Percentiles rank a stretch among this genome's conserved stretches.
Conservation (phyloP, 176 grass and related monocot species). For the Themeda triandra region DNA sequence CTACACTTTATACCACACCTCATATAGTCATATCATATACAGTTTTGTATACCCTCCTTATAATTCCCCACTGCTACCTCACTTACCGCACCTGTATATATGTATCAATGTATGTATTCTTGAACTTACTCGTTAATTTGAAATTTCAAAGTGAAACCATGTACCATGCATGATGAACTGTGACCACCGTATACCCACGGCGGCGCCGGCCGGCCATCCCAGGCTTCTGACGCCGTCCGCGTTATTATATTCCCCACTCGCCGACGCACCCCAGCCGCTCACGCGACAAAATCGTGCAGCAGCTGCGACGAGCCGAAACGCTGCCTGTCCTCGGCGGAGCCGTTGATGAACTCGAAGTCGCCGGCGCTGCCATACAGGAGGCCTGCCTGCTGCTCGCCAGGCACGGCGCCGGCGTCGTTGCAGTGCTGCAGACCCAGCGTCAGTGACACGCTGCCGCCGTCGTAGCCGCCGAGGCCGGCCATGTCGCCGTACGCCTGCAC, state of each 20-base stretch:
- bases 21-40: slow-evolving; percentile 28
- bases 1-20: slow-evolving; percentile 44
- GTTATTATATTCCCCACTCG: slow-evolving; percentile 31
- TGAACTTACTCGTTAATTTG: slow-evolving; percentile 14
- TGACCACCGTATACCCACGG: slow-evolving; percentile 22
- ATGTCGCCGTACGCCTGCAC: slow-evolving; percentile 64
- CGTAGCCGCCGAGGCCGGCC: slow-evolving; percentile 37
- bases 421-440: slow-evolving; percentile 89
- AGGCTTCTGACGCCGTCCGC: slow-evolving; percentile 41
- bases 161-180: slow-evolving; percentile 19
- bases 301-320: slow-evolving; percentile 73
- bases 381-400: slow-evolving; percentile 37
- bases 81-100: slow-evolving; percentile 30
- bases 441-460: slow-evolving; percentile 62
- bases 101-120: slow-evolving; percentile 29
- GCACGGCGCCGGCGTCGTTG: slow-evolving; percentile 39
- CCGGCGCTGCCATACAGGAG: slow-evolving; percentile 42
- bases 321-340: slow-evolving; percentile 58
- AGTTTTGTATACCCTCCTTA: slow-evolving; percentile 22
- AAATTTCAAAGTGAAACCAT: slow-evolving; percentile 17
- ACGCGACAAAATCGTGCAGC: slow-evolving; percentile 90
- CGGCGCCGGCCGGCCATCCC: slow-evolving; percentile 34
- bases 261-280: not conserved
- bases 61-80: slow-evolving; percentile 15
- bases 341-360: slow-evolving; percentile 71